A percentile compares a stretch with the other conserved stretches of the same genome.
phyloP scores from a whole-genome alignment of 2,329 filamentous ascomycete genomes.

The Aspergillus viridinutans region DNA sequence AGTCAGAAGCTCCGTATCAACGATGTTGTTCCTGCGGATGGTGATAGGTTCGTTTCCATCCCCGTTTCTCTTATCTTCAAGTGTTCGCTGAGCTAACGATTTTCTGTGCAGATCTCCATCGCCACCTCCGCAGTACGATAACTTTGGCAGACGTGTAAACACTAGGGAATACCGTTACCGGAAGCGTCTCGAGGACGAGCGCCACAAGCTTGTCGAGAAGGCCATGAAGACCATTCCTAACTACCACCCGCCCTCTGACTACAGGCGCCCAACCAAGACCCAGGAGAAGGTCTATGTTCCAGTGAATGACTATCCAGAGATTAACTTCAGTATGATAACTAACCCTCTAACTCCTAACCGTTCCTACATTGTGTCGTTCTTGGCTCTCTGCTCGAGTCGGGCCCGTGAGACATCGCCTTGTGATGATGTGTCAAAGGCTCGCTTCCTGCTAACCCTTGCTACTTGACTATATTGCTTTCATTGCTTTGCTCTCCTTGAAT shows the following conservation, averaged over 20 bases:
- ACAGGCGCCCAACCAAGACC: constrained; percentile 97
- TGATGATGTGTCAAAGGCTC: constrained; percentile 33
- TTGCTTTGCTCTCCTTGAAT: constrained; percentile 18
- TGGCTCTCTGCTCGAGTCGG: constrained; percentile 42
- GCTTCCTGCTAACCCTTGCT: constrained; percentile 42
- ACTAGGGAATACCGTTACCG: constrained; percentile 98
- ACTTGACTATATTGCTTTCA: constrained; percentile 25
- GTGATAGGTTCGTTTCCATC: constrained; percentile 69
- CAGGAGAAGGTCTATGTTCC: constrained; percentile 99
- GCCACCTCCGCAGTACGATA: constrained; percentile 95
- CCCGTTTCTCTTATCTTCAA: constrained; percentile 1
- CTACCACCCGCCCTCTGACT: constrained; percentile 97
- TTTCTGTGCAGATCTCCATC: constrained; percentile 72
- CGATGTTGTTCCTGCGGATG: constrained; percentile 95
- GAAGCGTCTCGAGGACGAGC: constrained; percentile 96
- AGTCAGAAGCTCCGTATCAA: constrained; percentile 99
- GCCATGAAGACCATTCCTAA: constrained; percentile 99
- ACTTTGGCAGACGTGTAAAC: constrained; percentile 98
- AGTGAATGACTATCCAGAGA: constrained; percentile 99
- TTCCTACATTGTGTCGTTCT: constrained; percentile 40
- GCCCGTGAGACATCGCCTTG: constrained; percentile 31
- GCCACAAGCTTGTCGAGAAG: constrained; percentile 97
- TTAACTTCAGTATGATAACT: constrained; percentile 99
- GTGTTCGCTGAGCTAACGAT: constrained; percentile 3
- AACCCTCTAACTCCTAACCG: constrained; percentile 87